These are phyloP conservation scores for Avena atlantica DNA, from an alignment of 176 grass and related monocot genomes.

Conservation along the genomic window DNA sequence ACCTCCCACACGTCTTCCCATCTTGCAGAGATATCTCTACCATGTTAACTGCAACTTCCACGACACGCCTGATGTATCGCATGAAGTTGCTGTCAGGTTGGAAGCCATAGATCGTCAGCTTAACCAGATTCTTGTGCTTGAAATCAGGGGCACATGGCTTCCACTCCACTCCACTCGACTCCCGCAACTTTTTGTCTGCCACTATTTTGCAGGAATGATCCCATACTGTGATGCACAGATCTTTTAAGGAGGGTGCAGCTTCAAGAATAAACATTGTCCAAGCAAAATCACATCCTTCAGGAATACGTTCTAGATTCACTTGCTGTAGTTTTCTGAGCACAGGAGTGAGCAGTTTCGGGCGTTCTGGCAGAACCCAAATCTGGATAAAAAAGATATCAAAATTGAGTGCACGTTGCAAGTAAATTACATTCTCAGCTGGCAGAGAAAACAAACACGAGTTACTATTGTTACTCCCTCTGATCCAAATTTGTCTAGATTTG, in stretches of 20 bases:
- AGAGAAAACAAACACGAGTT: too few species aligned
- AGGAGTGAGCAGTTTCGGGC: background rate
- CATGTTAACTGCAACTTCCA: background rate
- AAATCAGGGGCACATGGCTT: background rate
- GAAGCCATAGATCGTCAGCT: too few species aligned
- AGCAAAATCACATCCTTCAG: background rate
- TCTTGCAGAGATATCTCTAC: background rate
- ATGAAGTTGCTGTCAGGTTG: background rate
- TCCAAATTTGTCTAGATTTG: too few species aligned
- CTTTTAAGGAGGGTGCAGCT: background rate
- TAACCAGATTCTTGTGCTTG: background rate
- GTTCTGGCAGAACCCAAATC: background rate
- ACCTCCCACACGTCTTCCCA: background rate
- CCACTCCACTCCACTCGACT: background rate
- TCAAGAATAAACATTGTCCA: too few species aligned
- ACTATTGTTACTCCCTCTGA: too few species aligned
- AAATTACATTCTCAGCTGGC: too few species aligned
- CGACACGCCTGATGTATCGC: background rate
- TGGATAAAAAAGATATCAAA: background rate
- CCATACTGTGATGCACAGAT: background rate
- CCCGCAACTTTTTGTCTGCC: background rate
- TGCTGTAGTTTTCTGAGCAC: background rate
- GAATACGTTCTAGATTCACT: background rate
- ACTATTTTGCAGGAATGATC: background rate
- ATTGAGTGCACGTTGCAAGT: background rate